phyloP scores from a whole-genome alignment of 2,329 filamentous ascomycete genomes.

The Colletotrichum filicis region DNA sequence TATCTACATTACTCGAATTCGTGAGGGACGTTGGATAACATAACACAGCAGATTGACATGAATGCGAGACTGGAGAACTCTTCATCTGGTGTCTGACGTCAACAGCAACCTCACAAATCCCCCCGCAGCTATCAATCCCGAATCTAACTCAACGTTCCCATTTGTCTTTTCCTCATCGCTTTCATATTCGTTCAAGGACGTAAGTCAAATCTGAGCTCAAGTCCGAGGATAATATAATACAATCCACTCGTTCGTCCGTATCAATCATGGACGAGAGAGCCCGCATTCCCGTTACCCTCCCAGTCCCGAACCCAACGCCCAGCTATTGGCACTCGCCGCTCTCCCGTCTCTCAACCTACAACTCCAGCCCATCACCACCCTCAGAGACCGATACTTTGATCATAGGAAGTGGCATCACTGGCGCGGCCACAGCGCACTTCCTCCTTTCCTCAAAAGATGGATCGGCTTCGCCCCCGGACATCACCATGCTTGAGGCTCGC shows the following conservation, averaged over 20 bases:
- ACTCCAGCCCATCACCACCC: slow-evolving; percentile 42
- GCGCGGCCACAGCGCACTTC: slow-evolving; percentile 50
- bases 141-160: neutral
- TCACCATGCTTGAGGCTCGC: slow-evolving; percentile 63
- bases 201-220: neutral
- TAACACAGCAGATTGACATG: neutral
- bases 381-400: slow-evolving; percentile 58
- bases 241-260: neutral
- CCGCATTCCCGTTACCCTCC: slow-evolving; percentile 40
- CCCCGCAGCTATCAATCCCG: neutral
- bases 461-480: slow-evolving; percentile 21
- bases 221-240: neutral
- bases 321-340: slow-evolving; percentile 60
- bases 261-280: slow-evolving; percentile 23
- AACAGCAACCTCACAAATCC: neutral
- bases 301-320: slow-evolving; percentile 52
- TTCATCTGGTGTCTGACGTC: neutral
- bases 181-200: neutral
- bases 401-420: slow-evolving; percentile 67
- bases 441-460: slow-evolving; percentile 34
- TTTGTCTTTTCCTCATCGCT: neutral
- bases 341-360: slow-evolving; percentile 43
- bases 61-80: neutral
- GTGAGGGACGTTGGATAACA: neutral
- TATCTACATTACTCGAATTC: neutral